Conservation (phyloP, 768 basidiomycete species). For the Lanmaoa rubissima region DNA sequence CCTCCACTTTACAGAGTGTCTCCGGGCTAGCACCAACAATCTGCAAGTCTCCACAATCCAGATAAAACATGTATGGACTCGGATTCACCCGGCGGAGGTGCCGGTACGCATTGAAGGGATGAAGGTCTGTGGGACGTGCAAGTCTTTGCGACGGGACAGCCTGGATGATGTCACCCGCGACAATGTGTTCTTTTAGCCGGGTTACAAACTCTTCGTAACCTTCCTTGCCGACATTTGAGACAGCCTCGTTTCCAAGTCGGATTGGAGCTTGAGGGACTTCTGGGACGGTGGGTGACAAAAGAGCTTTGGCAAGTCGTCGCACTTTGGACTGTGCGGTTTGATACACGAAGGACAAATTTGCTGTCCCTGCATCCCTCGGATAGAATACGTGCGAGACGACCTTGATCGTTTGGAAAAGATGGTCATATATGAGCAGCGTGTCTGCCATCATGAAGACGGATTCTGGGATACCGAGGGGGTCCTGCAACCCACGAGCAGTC, state of each 20-base stretch:
- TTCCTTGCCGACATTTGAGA: slow-evolving; percentile 89
- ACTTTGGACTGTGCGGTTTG: slow-evolving; percentile 83
- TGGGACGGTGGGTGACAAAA: slow-evolving; percentile 51
- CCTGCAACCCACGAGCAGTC: slow-evolving; percentile 71
- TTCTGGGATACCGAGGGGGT: slow-evolving; percentile 87
- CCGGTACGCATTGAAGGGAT: slow-evolving; percentile 97
- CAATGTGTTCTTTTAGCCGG: slow-evolving; percentile 87
- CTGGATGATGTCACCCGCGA: slow-evolving; percentile 97
- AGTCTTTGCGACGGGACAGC: slow-evolving; percentile 96
- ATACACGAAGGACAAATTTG: slow-evolving; percentile 82
- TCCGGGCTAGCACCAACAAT: slow-evolving; percentile 98
- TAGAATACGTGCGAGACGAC: slow-evolving; percentile 95
- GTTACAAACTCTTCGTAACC: slow-evolving; percentile 94
- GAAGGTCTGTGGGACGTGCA: slow-evolving; percentile 77
- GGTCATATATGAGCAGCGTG: slow-evolving; percentile 94
- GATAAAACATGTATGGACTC: slow-evolving; percentile 98
- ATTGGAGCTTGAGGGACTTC: slow-evolving; percentile 68
- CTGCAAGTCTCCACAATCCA: slow-evolving; percentile 91
- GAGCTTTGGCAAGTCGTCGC: slow-evolving; percentile 70
- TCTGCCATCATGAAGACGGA: slow-evolving; percentile 96
- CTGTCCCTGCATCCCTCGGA: slow-evolving; percentile 62
- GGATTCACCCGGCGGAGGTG: slow-evolving; percentile 94
- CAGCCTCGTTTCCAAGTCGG: slow-evolving; percentile 61
- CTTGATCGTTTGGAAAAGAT: slow-evolving; percentile 92
- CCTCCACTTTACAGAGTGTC: slow-evolving; percentile 93